Percentiles rank a stretch among this genome's conserved stretches.
Conservation (phyloP, 257 asterid genomes). For the Lavandula angustifolia region DNA sequence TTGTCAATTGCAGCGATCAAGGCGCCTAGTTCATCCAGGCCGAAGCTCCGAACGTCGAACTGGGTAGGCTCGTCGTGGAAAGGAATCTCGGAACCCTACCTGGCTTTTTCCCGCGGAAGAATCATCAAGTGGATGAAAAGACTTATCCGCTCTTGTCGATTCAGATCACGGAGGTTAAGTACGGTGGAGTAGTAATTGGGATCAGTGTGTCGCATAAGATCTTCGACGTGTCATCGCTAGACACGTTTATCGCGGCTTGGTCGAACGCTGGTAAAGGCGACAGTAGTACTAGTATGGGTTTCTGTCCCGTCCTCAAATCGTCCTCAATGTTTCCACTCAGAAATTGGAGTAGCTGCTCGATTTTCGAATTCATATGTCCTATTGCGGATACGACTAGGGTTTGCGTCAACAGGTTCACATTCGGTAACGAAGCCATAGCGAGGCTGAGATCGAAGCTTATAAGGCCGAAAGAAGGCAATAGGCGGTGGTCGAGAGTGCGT, state of each 20-base stretch:
- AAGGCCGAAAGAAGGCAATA: background rate
- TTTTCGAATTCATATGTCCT: too few species aligned
- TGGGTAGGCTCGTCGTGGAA: background rate
- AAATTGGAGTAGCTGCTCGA: too few species aligned
- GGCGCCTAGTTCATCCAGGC: slow-evolving; percentile 31
- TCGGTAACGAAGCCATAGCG: slow-evolving; percentile 25
- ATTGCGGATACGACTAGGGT: too few species aligned
- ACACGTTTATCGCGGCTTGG: slow-evolving; percentile 40
- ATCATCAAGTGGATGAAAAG: too few species aligned
- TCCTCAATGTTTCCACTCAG: too few species aligned
- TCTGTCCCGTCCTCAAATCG: too few species aligned
- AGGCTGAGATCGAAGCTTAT: background rate
- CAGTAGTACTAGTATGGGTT: background rate
- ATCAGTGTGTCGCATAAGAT: slow-evolving; percentile 13
- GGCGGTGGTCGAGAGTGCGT: background rate
- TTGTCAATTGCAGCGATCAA: slow-evolving; percentile 19
- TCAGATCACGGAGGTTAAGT: slow-evolving; percentile 4
- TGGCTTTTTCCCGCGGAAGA: slow-evolving; percentile 5
- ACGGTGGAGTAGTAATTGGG: slow-evolving; percentile 1
- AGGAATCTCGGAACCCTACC: background rate
- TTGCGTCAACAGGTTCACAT: slow-evolving; percentile 20
- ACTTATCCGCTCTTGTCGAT: slow-evolving; percentile 10
- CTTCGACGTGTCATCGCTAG: slow-evolving; percentile 17
- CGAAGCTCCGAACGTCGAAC: background rate
- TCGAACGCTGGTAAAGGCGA: slow-evolving; percentile 6